Evolutionary conservation across 1,139 yeast species (phyloP), one percentile per base, ranked within the genome.

Genomic region (Candida smagusa): DNA sequence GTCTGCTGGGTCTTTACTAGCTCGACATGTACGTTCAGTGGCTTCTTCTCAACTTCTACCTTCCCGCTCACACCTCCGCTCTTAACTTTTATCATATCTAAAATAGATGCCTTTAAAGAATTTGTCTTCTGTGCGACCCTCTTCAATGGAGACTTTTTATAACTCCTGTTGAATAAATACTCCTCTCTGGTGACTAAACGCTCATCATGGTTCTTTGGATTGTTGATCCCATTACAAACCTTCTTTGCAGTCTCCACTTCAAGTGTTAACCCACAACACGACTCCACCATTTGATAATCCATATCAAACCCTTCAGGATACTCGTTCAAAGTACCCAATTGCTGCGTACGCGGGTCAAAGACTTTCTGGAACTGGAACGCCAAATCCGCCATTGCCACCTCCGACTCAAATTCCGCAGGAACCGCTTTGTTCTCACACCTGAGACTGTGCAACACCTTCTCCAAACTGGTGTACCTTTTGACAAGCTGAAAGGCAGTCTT

Each of bases 301-400:
- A 45, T 37, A 3, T 44, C 50, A 22, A 68, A 52, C 9, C 19
- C 31, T 1, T 58, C 62, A 0, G 84, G 82, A 25, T 82, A 65
- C 6, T 74, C 77, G 48, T 78, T 79, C 47, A 90, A 67, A 31
- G 87, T 77, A 1, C 72, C 68, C 22, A 89, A 60, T 26, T 51
- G 41, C 33, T 70, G 58, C 1, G 54, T 47, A 2, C 57, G 37
- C 0, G 96, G 95, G 53, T 90, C 78, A 58, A 79, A 92, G 0
- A 94, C 97, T 45, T 95, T 74, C 58, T 89, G 97, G 58, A 70
- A 86, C 53, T 77, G 84, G 58, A 94, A 94, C 9, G 97, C 94
- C 37, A 82, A 65, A 47, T 79, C 75, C 0, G 98, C 98, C 35
- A 72, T 68, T 22, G 64, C 54, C 36, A 79, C 81, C 45, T 84